phyloP scores from a whole-genome alignment of 2,329 filamentous ascomycete species.

The Biscogniauxia sp. region DNA sequence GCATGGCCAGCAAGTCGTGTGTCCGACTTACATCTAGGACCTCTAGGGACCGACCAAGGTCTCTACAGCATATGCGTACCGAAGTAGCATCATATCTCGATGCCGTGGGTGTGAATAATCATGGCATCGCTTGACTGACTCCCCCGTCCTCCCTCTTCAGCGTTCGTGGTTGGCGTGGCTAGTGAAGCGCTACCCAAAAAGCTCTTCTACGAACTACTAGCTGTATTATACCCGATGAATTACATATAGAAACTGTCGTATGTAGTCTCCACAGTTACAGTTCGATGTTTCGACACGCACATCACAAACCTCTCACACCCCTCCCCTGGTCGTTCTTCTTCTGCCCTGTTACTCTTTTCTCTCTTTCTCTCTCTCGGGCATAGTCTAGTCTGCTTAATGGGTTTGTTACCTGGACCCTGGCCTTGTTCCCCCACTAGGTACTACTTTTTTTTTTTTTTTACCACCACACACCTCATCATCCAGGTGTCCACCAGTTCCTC shows the following conservation, averaged over 20 bases:
- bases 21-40: conserved; percentile 25
- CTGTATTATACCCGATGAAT: conserved; percentile 33
- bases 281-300: conserved; percentile 29
- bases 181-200: conserved; percentile 30
- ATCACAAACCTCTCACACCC: conserved; percentile 23
- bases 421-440: conserved; percentile 27
- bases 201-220: conserved; percentile 24
- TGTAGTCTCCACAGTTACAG: conserved; percentile 32
- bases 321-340: conserved; percentile 24
- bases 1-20: conserved; percentile 33
- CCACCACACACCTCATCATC: conserved; percentile 24
- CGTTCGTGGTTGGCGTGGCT: conserved; percentile 25
- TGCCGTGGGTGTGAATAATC: neutral
- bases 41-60: conserved; percentile 16
- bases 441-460: conserved; percentile 10
- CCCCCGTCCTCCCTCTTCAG: conserved; percentile 23
- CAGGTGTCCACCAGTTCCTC: conserved; percentile 27
- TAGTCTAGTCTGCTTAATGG: conserved; percentile 18
- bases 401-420: conserved; percentile 28
- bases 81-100: conserved; percentile 1
- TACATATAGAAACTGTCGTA: conserved; percentile 32
- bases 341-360: conserved; percentile 20
- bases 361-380: conserved; percentile 16
- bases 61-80: conserved; percentile 14
- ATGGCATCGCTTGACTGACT: conserved; percentile 26